Percentiles rank a stretch among this genome's conserved stretches.
These are phyloP conservation scores for Candida tropicalis DNA, from an alignment of 1,139 yeast species.

Conservation along the genomic window DNA sequence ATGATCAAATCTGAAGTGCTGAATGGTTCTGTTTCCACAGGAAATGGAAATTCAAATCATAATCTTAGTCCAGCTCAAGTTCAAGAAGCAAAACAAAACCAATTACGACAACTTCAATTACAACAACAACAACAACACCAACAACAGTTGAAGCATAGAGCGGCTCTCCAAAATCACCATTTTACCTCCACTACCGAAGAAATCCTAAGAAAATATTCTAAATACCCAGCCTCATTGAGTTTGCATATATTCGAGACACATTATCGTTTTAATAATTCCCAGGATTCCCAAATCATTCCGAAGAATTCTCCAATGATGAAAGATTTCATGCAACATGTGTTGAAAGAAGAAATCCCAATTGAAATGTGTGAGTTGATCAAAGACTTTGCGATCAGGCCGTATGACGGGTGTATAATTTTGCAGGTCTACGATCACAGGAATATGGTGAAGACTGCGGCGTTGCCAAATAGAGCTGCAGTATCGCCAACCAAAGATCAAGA, in stretches of 20 bases:
- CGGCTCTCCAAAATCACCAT: slow-evolving; percentile 41
- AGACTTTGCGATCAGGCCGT: slow-evolving; percentile 80
- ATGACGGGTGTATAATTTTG: slow-evolving; percentile 86
- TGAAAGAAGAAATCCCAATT: slow-evolving; percentile 82
- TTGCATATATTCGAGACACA: slow-evolving; percentile 91
- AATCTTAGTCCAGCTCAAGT: slow-evolving; percentile 12
- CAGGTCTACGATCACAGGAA: slow-evolving; percentile 77
- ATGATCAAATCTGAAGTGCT: slow-evolving; percentile 14
- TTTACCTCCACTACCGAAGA: slow-evolving; percentile 75
- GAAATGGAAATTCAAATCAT: slow-evolving; percentile 2
- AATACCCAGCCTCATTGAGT: slow-evolving; percentile 79
- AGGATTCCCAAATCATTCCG: slow-evolving; percentile 78
- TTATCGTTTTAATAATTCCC: slow-evolving; percentile 71
- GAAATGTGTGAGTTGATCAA: slow-evolving; percentile 86
- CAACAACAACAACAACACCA: slow-evolving; percentile 17
- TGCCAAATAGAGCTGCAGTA: slow-evolving; percentile 12
- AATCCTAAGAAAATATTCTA: slow-evolving; percentile 75
- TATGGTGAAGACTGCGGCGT: slow-evolving; percentile 25
- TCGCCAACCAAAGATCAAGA: slow-evolving; percentile 12
- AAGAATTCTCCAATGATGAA: slow-evolving; percentile 79
- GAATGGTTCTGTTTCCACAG: slow-evolving; percentile 9
- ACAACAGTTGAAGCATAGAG: slow-evolving; percentile 31
- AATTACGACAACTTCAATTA: slow-evolving; percentile 12
- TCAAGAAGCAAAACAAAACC: slow-evolving; percentile 11
- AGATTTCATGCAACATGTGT: slow-evolving; percentile 76